Base-by-base conservation (phyloP, 2,329 filamentous ascomycete species). In the Thermothelomyces thermophilus region DNA sequence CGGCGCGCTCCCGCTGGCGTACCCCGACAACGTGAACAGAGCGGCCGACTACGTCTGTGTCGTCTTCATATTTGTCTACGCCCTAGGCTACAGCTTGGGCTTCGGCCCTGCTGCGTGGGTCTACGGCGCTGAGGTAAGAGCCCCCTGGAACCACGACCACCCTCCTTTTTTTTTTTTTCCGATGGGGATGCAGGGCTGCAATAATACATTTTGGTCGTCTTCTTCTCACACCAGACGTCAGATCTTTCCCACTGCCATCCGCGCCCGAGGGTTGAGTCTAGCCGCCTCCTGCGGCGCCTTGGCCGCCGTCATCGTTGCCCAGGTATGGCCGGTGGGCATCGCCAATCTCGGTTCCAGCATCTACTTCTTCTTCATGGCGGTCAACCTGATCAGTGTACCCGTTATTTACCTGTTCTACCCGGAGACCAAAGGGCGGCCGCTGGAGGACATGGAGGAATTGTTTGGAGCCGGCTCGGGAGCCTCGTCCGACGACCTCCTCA, bases 31-130 rank as follows among this genome's bases (percentile, higher is more conserved):
- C 55, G 62, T 63, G 6, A 79, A 72, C 61, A 66, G 63, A 11
- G 66, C 61, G 0, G 68, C 77, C 0, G 75, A 80, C 60, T 70
- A 73, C 39, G 61, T 68, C 3, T 79, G 76, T 57, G 70, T 80
- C 19, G 64, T 73, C 10, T 80, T 79, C 58, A 74, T 80, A 35
- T 80, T 80, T 59, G 64, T 81, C 37, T 82, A 79, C 60, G 74
- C 76, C 7, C 68, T 80, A 44, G 77, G 77, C 0, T 81, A 78
- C 58, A 78, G 74, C 44, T 67, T 81, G 53, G 75, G 77, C 0
- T 78, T 80, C 37, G 77, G 77, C 0, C 75, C 77, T 0, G 72
- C 75, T 1, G 70, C 76, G 0, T 82, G 77, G 77, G 75, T 81
- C 0, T 81, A 81, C 53, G 74, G 75, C n/a, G 72, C 76, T 0